These are phyloP conservation scores for Fusarium buharicum DNA, from an alignment of 2,329 filamentous ascomycete species.

Conservation along the genomic window DNA sequence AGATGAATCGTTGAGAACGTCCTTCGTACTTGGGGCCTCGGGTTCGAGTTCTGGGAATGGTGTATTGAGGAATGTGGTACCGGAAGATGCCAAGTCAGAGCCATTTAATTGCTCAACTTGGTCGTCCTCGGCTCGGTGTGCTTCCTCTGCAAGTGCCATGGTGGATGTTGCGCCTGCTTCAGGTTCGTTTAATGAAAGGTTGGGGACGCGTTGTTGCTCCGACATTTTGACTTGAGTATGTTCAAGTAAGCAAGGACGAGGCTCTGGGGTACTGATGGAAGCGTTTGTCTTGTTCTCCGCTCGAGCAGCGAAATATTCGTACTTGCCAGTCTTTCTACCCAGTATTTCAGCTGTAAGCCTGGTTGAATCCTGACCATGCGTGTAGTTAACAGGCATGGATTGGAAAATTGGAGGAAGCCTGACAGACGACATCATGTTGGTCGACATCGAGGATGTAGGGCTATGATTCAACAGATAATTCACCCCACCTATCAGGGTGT, in stretches of 20 bases:
- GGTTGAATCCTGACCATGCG: not conserved
- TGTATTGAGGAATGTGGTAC: conserved; percentile 49
- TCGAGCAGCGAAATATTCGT: conserved; percentile 54
- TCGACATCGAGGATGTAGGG: conserved; percentile 12
- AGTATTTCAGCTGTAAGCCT: conserved; percentile 44
- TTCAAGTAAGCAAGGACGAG: not conserved
- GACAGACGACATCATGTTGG: conserved; percentile 1
- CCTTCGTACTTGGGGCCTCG: not conserved
- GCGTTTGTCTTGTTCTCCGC: conserved; percentile 49
- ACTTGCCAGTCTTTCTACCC: conserved; percentile 52
- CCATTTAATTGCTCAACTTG: not conserved
- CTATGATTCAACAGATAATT: conserved; percentile 5
- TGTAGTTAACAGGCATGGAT: conserved; percentile 13
- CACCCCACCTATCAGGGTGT: not conserved
- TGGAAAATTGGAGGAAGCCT: conserved; percentile 38
- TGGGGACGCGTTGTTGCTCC: not conserved
- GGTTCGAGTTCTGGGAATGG: conserved; percentile 26
- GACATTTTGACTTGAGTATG: not conserved
- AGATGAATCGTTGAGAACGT: conserved; percentile 45
- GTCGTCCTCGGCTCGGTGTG: not conserved
- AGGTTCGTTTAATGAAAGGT: not conserved
- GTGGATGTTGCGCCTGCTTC: not conserved
- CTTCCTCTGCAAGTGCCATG: not conserved
- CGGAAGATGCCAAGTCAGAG: conserved; percentile 45
- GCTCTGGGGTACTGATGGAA: conserved; percentile 8